These are phyloP conservation scores for Chrysosporium keratinophilum DNA, from an alignment of 2,329 filamentous ascomycete genomes.

Conservation along the genomic window DNA sequence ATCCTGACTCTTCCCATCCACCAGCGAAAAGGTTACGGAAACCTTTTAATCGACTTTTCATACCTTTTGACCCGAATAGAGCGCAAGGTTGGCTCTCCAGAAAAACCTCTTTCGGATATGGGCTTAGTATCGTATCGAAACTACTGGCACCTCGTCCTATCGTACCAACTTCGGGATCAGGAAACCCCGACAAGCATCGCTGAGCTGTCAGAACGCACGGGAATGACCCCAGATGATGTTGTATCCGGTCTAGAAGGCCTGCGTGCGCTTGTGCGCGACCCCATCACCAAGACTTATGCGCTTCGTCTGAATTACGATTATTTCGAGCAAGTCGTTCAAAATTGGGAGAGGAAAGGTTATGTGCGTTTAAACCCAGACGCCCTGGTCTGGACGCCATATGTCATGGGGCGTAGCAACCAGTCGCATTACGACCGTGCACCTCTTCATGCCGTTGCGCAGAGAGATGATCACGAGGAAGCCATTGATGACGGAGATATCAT, in stretches of 20 bases:
- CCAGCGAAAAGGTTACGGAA: slow-evolving; percentile 92
- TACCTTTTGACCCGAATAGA: slow-evolving; percentile 91
- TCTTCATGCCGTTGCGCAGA: slow-evolving; percentile 74
- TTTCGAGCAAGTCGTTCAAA: slow-evolving; percentile 75
- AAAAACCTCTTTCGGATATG: slow-evolving; percentile 97
- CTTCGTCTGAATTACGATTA: slow-evolving; percentile 77
- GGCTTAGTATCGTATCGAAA: slow-evolving; percentile 93
- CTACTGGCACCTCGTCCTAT: slow-evolving; percentile 87
- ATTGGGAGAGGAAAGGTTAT: slow-evolving; percentile 82
- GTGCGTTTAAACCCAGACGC: slow-evolving; percentile 70
- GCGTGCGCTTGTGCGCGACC: slow-evolving; percentile 79
- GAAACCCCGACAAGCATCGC: slow-evolving; percentile 47
- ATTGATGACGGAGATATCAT: slow-evolving; percentile 15
- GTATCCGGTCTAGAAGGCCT: slow-evolving; percentile 86
- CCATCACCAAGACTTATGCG: slow-evolving; percentile 77
- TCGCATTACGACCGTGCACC: slow-evolving; percentile 75
- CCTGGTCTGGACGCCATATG: slow-evolving; percentile 90
- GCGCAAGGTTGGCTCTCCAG: slow-evolving; percentile 85
- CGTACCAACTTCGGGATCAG: slow-evolving; percentile 64
- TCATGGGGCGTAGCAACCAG: slow-evolving; percentile 80
- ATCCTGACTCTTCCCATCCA: slow-evolving; percentile 94
- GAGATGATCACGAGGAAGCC: slow-evolving; percentile 57
- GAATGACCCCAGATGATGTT: slow-evolving; percentile 93
- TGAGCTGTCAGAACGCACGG: slow-evolving; percentile 65
- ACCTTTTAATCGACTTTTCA: slow-evolving; percentile 94